These are phyloP conservation scores for Metschnikowia colocasiae DNA, from an alignment of 805 yeast species.

Conservation along the genomic window DNA sequence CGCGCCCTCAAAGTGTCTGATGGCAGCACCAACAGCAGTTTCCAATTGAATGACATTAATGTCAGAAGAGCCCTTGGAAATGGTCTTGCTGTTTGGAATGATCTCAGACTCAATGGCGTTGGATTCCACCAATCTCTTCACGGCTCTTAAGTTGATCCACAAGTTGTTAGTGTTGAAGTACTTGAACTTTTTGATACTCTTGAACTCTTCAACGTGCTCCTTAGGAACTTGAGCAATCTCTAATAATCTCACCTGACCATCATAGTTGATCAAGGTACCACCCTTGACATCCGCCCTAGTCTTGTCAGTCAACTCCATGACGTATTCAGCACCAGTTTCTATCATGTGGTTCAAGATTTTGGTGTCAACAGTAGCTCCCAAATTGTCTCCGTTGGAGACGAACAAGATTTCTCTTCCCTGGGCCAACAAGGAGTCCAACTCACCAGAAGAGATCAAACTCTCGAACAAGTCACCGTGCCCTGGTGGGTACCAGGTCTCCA, in stretches of 20 bases:
- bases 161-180: conserved; percentile 97
- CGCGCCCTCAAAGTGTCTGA: conserved; percentile 90
- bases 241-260: conserved; percentile 87
- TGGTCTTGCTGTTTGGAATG: conserved; percentile 89
- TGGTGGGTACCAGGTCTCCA: conserved; percentile 98
- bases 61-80: conserved; percentile 72
- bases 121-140: conserved; percentile 84
- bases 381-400: conserved; percentile 96
- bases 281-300: conserved; percentile 99
- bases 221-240: conserved; percentile 99
- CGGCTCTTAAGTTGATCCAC: conserved; percentile 94
- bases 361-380: conserved; percentile 96
- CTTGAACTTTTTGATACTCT: conserved; percentile 95
- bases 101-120: conserved; percentile 86
- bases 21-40: conserved; percentile 99
- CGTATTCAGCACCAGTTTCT: conserved; percentile 86
- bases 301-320: conserved; percentile 98
- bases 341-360: conserved; percentile 89
- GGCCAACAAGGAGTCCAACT: conserved; percentile 80
- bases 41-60: conserved; percentile 89
- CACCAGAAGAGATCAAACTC: conserved; percentile 83
- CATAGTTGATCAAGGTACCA: conserved; percentile 95
- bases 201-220: conserved; percentile 97
- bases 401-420: conserved; percentile 94
- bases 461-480: conserved; percentile 99